Base-by-base conservation (phyloP, 2,329 filamentous ascomycete species). In the Diaporthe ilicicola region DNA sequence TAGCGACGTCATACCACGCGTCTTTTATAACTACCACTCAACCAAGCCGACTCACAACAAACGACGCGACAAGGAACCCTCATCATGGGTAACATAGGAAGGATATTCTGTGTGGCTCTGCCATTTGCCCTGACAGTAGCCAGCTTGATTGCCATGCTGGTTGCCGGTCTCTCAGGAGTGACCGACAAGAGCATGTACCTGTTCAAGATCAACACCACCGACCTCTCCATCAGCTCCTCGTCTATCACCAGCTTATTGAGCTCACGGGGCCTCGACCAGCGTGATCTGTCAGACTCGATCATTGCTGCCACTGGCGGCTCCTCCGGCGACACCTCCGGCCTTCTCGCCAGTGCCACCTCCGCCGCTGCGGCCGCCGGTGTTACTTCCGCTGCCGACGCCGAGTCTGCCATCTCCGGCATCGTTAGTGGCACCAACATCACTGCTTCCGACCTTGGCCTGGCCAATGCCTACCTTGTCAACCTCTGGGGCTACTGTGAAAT, bases 401-500 rank as follows among this genome's bases (percentile, higher is more conserved):
- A 29, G 19, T 51, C 53, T 9, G 46, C 70, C 37, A 32, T 70
- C 27, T 9, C 34, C 17, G 42, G 32, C 32, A 15, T 13, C 10
- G 7, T 48, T 37, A 13, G 19, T 29, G 66, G 67, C 9, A 70
- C 48, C n/a, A 90, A 89, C 81, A 85, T 91, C 77, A 90, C 87
- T 4, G 89, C 88, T 9, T 74, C 79, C 1, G 82, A 88, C 29
- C 85, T 93, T 53, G 85, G 88, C 68, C 87, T 97, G 71, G 89
- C 87, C 77, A 90, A 95, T 79, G 86, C 90, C 77, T 98, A 98
- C 88, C 88, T 93, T 73, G 86, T 98, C 78, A 90, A 89, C 78
- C 87, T 98, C 46, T 97, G 94, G 93, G 93, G 92, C 79, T 97
- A 94, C 88, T 98, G 96, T 88, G 84, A 85, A 70, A 90, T 88